Conservation (phyloP, 768 basidiomycete genomes). For the Leccinum imitatum region DNA sequence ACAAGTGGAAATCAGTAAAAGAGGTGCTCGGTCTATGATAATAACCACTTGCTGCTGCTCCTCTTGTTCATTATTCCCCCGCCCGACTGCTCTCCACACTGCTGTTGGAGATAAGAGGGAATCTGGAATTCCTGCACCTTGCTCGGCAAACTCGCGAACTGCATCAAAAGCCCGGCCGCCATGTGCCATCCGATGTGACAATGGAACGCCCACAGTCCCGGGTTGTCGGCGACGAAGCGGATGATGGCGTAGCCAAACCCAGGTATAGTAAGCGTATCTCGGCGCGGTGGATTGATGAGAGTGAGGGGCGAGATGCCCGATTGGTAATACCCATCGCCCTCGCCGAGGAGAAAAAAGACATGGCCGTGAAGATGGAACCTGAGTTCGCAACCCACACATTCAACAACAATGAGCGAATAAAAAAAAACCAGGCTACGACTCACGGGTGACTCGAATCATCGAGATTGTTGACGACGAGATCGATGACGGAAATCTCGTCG, state of each 20-base stretch:
- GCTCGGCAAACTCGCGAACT: constrained; percentile 39
- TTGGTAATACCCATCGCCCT: constrained; percentile 36
- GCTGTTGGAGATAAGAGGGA: constrained; percentile 34
- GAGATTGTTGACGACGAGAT: constrained; percentile 23
- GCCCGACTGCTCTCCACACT: constrained; percentile 36
- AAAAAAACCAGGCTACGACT: constrained; percentile 1
- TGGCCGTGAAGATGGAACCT: constrained; percentile 43
- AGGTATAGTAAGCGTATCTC: constrained; percentile 43
- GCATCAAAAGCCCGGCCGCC: constrained; percentile 42
- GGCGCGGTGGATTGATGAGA: constrained; percentile 38
- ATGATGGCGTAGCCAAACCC: constrained; percentile 38
- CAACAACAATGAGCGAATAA: not conserved
- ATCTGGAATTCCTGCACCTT: constrained; percentile 34
- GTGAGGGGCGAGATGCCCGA: constrained; percentile 29
- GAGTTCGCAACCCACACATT: not conserved
- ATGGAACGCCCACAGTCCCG: constrained; percentile 48
- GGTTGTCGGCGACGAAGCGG: constrained; percentile 44
- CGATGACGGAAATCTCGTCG: constrained; percentile 29
- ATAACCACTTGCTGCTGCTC: constrained; percentile 14
- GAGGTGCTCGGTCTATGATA: constrained; percentile 26
- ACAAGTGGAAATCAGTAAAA: constrained; percentile 32
- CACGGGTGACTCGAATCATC: constrained; percentile 35
- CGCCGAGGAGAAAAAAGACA: constrained; percentile 35
- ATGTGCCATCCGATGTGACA: constrained; percentile 43
- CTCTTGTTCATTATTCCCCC: constrained; percentile 22